phyloP scores from a whole-genome alignment of 73 alveolate genomes.

The Blepharisma japonicum region DNA sequence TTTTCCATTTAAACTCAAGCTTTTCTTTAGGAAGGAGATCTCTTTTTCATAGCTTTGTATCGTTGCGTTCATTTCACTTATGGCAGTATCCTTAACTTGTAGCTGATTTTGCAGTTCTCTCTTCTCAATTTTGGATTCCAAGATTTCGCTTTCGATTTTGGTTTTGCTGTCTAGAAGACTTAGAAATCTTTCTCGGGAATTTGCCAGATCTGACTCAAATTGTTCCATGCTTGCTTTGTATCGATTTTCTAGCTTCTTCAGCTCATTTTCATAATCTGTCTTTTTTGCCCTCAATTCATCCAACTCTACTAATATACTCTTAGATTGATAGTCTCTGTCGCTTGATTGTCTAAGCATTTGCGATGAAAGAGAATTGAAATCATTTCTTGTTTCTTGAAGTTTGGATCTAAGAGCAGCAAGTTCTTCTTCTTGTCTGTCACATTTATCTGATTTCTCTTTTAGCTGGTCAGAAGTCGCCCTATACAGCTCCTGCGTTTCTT shows the following conservation, averaged over 20 bases:
- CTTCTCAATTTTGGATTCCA: neutral
- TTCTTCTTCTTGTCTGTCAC: slow-evolving; percentile 6
- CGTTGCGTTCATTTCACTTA: neutral
- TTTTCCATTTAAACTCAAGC: neutral
- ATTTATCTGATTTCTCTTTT: neutral
- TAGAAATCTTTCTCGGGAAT: slow-evolving; percentile 2
- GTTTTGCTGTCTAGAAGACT: neutral
- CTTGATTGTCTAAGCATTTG: neutral
- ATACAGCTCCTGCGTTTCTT: slow-evolving; percentile 19
- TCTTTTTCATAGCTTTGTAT: neutral
- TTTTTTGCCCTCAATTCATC: neutral
- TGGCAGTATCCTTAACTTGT: neutral
- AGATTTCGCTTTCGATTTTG: neutral
- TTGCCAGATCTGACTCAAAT: neutral
- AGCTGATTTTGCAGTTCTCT: neutral
- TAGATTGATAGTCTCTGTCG: neutral
- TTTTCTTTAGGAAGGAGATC: neutral
- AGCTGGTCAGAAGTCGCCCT: neutral
- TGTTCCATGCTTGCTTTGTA: neutral
- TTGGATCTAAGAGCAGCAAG: neutral
- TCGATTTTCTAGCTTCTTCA: neutral
- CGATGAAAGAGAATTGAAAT: neutral
- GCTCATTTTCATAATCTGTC: neutral
- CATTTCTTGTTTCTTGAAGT: neutral
- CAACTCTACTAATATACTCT: neutral